Conservation (phyloP, 1,284 basidiomycete species). For the Apiotrichum laibachii region DNA sequence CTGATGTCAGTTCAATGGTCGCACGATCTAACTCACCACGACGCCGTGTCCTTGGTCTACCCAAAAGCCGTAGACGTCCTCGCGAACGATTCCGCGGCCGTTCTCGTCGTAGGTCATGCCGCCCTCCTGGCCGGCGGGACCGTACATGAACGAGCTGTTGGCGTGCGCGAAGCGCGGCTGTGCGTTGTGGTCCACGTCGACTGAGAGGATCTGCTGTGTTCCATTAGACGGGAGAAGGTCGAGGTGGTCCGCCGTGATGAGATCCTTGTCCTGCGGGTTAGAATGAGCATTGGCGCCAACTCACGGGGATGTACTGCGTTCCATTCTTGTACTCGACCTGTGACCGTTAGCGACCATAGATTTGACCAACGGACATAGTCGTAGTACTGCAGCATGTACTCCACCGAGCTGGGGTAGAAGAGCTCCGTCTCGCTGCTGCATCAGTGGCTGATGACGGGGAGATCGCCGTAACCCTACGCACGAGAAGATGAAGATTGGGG, state of each 20-base stretch:
- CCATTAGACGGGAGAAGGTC: slow-evolving; percentile 27
- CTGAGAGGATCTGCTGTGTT: slow-evolving; percentile 26
- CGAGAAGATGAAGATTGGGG: slow-evolving; percentile 46
- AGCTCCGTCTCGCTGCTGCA: slow-evolving; percentile 29
- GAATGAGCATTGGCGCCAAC: not conserved
- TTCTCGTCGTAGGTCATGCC: slow-evolving; percentile 23
- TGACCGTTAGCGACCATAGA: slow-evolving; percentile 9
- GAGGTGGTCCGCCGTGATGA: slow-evolving; percentile 25
- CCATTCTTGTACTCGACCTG: slow-evolving; percentile 27
- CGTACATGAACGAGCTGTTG: slow-evolving; percentile 35
- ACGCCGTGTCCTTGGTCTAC: slow-evolving; percentile 41
- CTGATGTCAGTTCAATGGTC: slow-evolving; percentile 17
- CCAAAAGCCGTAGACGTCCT: slow-evolving; percentile 47
- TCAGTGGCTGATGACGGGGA: not conserved
- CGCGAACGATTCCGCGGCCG: slow-evolving; percentile 32
- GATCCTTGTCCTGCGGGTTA: slow-evolving; percentile 22
- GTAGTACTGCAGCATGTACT: slow-evolving; percentile 47
- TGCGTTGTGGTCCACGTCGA: slow-evolving; percentile 37
- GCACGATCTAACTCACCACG: slow-evolving; percentile 38
- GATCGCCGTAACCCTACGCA: slow-evolving; percentile 13
- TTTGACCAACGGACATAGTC: slow-evolving; percentile 15
- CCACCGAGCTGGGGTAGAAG: slow-evolving; percentile 44
- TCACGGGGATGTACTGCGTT: slow-evolving; percentile 6
- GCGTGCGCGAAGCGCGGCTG: slow-evolving; percentile 34
- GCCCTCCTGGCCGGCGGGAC: slow-evolving; percentile 33